Percentiles rank a stretch among this genome's conserved stretches.
Conservation (phyloP, 23 red algal species). For the Gracilaria gracilis region DNA sequence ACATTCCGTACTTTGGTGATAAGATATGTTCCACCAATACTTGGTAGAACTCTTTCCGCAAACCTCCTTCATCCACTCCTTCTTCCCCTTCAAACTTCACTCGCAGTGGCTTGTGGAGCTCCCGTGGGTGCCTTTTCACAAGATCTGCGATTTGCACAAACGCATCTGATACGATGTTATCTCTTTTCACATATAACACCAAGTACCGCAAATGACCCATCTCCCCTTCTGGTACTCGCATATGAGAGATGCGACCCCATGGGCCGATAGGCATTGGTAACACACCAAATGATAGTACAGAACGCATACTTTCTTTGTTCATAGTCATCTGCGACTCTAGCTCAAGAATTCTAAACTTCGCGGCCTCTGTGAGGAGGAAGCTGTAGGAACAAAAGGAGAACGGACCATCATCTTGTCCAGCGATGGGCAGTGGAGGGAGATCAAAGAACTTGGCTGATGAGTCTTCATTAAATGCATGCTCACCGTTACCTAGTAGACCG, state of each 20-base stretch:
- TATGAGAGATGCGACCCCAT: constrained; percentile 46
- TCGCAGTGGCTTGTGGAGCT: constrained; percentile 85
- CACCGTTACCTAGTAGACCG: constrained; percentile 23
- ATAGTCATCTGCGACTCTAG: constrained; percentile 76
- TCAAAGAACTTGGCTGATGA: constrained; percentile 38
- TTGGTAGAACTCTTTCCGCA: constrained; percentile 94
- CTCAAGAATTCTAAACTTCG: constrained; percentile 86
- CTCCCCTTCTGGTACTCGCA: constrained; percentile 66
- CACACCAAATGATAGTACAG: constrained; percentile 67
- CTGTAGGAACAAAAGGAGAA: constrained; percentile 92
- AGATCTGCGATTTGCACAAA: constrained; percentile 61
- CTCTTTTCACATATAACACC: constrained; percentile 81
- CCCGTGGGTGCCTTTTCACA: constrained; percentile 62
- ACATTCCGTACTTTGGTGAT: constrained; percentile 94
- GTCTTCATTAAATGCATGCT: constrained; percentile 17
- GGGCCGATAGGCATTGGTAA: constrained; percentile 63
- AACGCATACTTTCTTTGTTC: constrained; percentile 81
- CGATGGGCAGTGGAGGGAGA: constrained; percentile 43
- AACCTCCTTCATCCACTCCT: constrained; percentile 92
- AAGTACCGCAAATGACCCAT: constrained; percentile 73
- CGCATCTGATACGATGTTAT: constrained; percentile 85
- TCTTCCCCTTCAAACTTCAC: constrained; percentile 92
- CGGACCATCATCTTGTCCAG: constrained; percentile 46
- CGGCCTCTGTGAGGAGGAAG: constrained; percentile 88
- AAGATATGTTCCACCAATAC: constrained; percentile 85